These are phyloP conservation scores for Vigna trinervia DNA, from an alignment of 306 rosid genomes.

Conservation along the genomic window DNA sequence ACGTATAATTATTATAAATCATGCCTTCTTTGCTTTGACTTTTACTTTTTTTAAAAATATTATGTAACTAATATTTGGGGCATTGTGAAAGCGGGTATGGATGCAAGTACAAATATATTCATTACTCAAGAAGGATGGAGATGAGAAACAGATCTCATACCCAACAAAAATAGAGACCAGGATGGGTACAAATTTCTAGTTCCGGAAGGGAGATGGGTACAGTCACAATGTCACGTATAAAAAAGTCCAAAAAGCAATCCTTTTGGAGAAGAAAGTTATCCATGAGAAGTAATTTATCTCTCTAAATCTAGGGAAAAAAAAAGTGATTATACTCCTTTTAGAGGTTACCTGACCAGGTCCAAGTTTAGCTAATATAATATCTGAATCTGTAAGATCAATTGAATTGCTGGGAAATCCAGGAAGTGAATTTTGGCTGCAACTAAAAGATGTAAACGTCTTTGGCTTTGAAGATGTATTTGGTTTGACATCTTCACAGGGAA, in stretches of 20 bases:
- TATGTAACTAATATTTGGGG: no score
- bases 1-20: no score
- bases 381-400: conserved; percentile 50
- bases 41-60: no score
- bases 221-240: neutral
- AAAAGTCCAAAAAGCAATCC: neutral
- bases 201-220: no score
- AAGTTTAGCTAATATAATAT: conserved; percentile 80
- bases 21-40: no score
- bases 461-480: conserved; percentile 35
- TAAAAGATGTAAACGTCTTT: conserved; percentile 81
- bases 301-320: neutral
- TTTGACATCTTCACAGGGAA: conserved; percentile 55
- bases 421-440: conserved; percentile 72
- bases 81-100: no score
- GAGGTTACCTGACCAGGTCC: conserved; percentile 87
- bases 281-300: neutral
- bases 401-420: conserved; percentile 71
- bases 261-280: neutral
- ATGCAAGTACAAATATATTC: no score
- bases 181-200: no score
- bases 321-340: neutral
- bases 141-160: no score
- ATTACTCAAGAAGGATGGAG: no score
- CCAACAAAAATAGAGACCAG: no score